Conservation (phyloP, 2,329 filamentous ascomycete species). For the Epicoccum sorghinum region DNA sequence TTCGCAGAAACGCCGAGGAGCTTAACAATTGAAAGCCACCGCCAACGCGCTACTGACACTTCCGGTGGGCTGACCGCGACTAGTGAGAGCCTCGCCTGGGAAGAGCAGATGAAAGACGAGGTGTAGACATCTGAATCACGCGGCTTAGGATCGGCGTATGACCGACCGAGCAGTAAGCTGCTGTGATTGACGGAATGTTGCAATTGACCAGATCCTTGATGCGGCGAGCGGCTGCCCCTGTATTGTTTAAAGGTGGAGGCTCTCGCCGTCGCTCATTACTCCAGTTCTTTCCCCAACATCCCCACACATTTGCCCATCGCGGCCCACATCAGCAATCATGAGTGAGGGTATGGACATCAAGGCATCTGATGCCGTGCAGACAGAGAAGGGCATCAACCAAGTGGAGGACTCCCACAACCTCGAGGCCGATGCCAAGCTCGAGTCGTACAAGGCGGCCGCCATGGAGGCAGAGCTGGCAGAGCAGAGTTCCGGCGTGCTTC, state of each 20-base stretch:
- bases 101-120: slow-evolving; percentile 18
- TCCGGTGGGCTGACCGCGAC: slow-evolving; percentile 27
- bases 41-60: slow-evolving; percentile 21
- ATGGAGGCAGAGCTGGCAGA: slow-evolving; percentile 64
- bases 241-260: slow-evolving; percentile 27
- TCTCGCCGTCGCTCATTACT: slow-evolving; percentile 15
- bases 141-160: slow-evolving; percentile 22
- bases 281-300: slow-evolving; percentile 27
- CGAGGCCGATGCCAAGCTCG: slow-evolving; percentile 44
- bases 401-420: slow-evolving; percentile 28
- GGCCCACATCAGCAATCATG: slow-evolving; percentile 32
- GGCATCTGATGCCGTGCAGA: slow-evolving; percentile 14
- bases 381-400: slow-evolving; percentile 32
- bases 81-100: slow-evolving; percentile 24
- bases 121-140: slow-evolving; percentile 21
- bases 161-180: slow-evolving; percentile 15
- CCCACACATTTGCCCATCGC: slow-evolving; percentile 19
- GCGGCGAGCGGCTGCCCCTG: slow-evolving; percentile 16
- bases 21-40: slow-evolving; percentile 19
- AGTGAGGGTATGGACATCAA: slow-evolving; percentile 28
- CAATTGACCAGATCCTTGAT: slow-evolving; percentile 18
- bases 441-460: slow-evolving; percentile 59
- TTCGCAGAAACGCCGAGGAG: slow-evolving; percentile 17
- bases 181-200: slow-evolving; percentile 34
- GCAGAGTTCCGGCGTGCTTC: slow-evolving; percentile 56